A percentile compares a stretch with the other conserved stretches of the same genome.
These are phyloP conservation scores for Akanthomyces muscarius DNA, from an alignment of 2,329 filamentous ascomycete species.

Conservation along the genomic window DNA sequence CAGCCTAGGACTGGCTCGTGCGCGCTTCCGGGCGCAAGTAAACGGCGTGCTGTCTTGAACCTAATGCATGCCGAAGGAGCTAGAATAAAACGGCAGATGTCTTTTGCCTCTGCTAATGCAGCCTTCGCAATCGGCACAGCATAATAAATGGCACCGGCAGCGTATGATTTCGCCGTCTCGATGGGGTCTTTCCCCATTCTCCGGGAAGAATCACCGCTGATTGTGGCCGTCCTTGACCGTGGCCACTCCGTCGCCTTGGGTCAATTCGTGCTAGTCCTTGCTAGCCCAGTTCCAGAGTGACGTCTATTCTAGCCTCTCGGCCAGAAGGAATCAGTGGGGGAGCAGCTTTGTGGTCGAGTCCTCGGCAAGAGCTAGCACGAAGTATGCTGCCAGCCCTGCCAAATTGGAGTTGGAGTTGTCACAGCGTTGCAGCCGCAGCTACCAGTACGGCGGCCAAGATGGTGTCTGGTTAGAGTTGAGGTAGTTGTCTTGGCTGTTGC, in stretches of 20 bases:
- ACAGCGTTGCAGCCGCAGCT: neutral
- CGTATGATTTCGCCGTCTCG: neutral
- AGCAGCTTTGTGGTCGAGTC: neutral
- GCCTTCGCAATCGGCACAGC: neutral
- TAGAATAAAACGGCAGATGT: neutral
- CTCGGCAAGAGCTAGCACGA: neutral
- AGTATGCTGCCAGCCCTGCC: neutral
- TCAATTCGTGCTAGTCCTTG: neutral
- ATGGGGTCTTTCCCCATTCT: neutral
- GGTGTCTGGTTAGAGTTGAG: neutral
- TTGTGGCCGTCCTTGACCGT: neutral
- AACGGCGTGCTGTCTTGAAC: neutral
- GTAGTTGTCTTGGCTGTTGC: neutral
- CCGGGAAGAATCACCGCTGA: neutral
- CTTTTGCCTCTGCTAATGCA: neutral
- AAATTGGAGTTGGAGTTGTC: neutral
- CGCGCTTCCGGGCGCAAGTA: constrained; percentile 1
- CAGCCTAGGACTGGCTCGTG: constrained; percentile 1
- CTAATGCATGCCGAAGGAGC: neutral
- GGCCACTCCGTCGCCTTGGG: neutral
- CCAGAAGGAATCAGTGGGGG: neutral
- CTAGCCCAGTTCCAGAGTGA: neutral
- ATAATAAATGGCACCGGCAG: neutral
- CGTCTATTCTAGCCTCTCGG: neutral
- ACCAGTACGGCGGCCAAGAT: neutral